A percentile compares a stretch with the other conserved stretches of the same genome.
These are phyloP conservation scores for Priceomyces fermenticarens DNA, from an alignment of 805 yeast species.

Conservation along the genomic window DNA sequence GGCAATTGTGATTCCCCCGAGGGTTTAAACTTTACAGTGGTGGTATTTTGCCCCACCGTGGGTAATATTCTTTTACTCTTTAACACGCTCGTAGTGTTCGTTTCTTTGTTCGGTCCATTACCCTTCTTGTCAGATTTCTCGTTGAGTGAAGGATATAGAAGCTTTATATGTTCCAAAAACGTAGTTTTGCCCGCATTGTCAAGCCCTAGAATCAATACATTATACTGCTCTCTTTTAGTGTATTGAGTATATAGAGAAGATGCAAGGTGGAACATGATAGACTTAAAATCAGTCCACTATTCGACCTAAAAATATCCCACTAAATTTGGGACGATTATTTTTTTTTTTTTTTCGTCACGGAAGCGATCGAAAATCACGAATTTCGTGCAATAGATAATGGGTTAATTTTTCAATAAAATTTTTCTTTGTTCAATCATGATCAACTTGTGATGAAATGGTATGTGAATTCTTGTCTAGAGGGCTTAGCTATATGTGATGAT, in stretches of 20 bases:
- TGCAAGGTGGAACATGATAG: conserved; percentile 41
- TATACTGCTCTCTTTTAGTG: conserved; percentile 45
- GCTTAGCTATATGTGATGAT: conserved; percentile 5
- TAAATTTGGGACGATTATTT: background rate
- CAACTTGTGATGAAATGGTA: background rate
- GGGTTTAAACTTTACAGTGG: conserved; percentile 38
- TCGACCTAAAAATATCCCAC: background rate
- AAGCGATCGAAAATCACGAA: background rate
- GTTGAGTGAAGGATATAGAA: conserved; percentile 30
- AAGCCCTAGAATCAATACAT: conserved; percentile 72
- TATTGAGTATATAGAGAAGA: conserved; percentile 44
- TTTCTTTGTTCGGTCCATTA: conserved; percentile 6
- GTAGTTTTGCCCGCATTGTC: conserved; percentile 95
- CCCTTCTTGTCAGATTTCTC: conserved; percentile 11
- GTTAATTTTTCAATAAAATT: background rate
- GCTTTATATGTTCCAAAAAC: conserved; percentile 38
- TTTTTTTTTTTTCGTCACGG: background rate
- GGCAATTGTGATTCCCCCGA: conserved; percentile 31
- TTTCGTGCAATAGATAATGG: background rate
- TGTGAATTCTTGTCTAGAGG: too few species aligned
- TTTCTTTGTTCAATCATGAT: background rate
- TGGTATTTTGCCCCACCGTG: conserved; percentile 90
- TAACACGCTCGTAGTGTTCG: conserved; percentile 20
- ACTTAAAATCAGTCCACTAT: background rate
- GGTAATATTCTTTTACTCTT: conserved; percentile 69